Evolutionary conservation across 2,329 filamentous ascomycete species (phyloP).

Genomic region (Aureobasidium pullulans): DNA sequence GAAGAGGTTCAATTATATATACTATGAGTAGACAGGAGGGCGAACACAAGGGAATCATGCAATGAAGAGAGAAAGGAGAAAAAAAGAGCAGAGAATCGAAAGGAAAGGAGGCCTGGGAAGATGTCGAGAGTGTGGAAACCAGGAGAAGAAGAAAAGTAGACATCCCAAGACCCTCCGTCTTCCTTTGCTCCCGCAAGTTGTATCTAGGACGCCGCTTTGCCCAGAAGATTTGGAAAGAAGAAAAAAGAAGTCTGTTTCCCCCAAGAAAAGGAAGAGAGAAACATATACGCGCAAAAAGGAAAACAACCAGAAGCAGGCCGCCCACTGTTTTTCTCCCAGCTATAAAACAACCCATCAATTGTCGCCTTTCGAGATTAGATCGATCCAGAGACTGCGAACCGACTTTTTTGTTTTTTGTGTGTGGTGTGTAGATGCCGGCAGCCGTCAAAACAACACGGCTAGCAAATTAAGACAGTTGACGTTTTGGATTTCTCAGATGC

Average conservation of each 20-base stretch:
- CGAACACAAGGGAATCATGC: slow-evolving; percentile 10
- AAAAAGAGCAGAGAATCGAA: background rate
- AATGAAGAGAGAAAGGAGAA: background rate
- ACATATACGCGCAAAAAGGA: background rate
- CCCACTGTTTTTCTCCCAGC: slow-evolving; percentile 2
- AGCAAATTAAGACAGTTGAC: background rate
- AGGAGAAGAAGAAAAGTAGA: slow-evolving; percentile 1
- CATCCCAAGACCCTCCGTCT: background rate
- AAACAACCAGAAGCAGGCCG: slow-evolving; percentile 9
- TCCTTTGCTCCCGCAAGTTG: background rate
- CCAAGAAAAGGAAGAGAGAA: background rate
- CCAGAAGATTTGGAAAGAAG: slow-evolving; percentile 1
- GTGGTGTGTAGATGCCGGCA: background rate
- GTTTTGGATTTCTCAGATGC: background rate
- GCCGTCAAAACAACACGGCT: background rate
- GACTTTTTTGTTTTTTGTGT: background rate
- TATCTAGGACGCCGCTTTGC: slow-evolving; percentile 13
- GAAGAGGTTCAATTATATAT: slow-evolving; percentile 13
- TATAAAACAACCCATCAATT: slow-evolving; percentile 6
- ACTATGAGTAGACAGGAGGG: slow-evolving; percentile 12
- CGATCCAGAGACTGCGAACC: background rate
- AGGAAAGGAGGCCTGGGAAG: background rate
- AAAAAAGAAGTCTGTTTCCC: slow-evolving; percentile 3
- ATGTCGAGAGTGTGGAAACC: background rate
- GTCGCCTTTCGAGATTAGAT: background rate